A percentile compares a stretch with the other conserved stretches of the same genome.
phyloP scores from a whole-genome alignment of 2,329 filamentous ascomycete genomes.

The Claviceps sp. region DNA sequence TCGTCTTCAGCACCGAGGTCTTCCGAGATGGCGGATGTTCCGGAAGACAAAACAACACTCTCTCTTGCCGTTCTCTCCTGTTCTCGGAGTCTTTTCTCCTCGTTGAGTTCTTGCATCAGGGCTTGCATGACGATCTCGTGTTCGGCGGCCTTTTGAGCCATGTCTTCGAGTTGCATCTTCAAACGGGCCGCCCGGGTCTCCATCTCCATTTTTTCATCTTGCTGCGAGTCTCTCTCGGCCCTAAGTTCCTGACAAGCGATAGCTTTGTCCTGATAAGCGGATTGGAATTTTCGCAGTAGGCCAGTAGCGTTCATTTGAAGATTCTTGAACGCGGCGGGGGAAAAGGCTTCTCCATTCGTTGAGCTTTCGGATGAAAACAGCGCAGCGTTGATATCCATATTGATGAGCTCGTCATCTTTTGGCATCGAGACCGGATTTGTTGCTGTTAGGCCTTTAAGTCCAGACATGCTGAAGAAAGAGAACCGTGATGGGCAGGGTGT shows the following conservation, averaged over 20 bases:
- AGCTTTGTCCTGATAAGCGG: constrained; percentile 42
- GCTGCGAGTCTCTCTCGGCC: constrained; percentile 38
- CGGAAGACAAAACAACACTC: constrained; percentile 17
- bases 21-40: constrained; percentile 33
- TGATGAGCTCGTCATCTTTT: constrained; percentile 39
- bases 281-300: constrained; percentile 42
- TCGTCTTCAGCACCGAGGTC: constrained; percentile 43
- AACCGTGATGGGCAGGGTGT: constrained; percentile 21
- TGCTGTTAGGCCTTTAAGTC: constrained; percentile 19
- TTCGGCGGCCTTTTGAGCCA: constrained; percentile 39
- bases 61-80: constrained; percentile 23
- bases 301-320: constrained; percentile 44
- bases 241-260: constrained; percentile 35
- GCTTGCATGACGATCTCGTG: constrained; percentile 38
- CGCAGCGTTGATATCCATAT: constrained; percentile 39
- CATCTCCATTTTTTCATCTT: constrained; percentile 43
- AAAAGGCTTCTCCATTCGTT: constrained; percentile 35
- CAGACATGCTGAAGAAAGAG: constrained; percentile 31
- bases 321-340: constrained; percentile 46
- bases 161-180: constrained; percentile 46
- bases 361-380: constrained; percentile 36
- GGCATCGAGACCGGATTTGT: constrained; percentile 12
- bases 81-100: constrained; percentile 33
- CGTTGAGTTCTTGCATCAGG: constrained; percentile 35
- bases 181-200: constrained; percentile 38